Evolutionary conservation across 768 basidiomycete genomes (phyloP), one percentile per base, ranked within the genome.

Genomic region (Mycena alexandri): DNA sequence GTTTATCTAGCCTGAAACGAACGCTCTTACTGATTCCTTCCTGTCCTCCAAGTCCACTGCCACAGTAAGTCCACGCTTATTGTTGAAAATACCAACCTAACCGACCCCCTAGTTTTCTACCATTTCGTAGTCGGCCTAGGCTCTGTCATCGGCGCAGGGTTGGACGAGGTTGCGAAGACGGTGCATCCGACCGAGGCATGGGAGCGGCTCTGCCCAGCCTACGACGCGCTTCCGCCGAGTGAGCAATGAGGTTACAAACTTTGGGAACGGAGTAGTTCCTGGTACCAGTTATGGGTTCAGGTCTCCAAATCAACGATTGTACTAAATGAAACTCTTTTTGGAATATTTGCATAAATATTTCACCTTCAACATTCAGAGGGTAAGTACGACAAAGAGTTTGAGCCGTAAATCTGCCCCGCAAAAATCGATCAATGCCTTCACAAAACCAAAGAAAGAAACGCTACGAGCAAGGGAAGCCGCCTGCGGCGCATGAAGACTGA

Each of bases 41-140:
- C 33, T 22, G 1, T 52, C 16, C 22, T 52, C 29, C 42, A 42
- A 55, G 53, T 63, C 53, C 54, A 55, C 42, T 63, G 53, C 62
- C 62, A 63, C 62, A 55, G 62, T 63, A 24, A 36, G 54, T 55
- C 21, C 34, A 48, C 43, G 29, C 21, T 47, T 52, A 25, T 12
- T 46, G 25, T 52, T 29, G 7, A 22, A 21, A 44, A 21, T 44
- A 24, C 41, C 52, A 33, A 43, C 24, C 56, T 59, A 33, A 65
- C 46, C 44, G 16, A 58, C 21, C 21, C 24, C 25, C 34, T n/a
- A 54, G 60, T 74, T 61, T 62, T 73, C 61, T 74, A 65, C 60
- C 72, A 74, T 61, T 60, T 71, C 62, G 59, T 55, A 42, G 72
- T 65, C 7, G 74, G 74, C 22, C 64, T 75, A 22, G 73, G 65